A percentile compares a stretch with the other conserved stretches of the same genome.
These are phyloP conservation scores for Cladochytrium replicatum DNA, from an alignment of 192 early-diverging fungal species.

Conservation along the genomic window DNA sequence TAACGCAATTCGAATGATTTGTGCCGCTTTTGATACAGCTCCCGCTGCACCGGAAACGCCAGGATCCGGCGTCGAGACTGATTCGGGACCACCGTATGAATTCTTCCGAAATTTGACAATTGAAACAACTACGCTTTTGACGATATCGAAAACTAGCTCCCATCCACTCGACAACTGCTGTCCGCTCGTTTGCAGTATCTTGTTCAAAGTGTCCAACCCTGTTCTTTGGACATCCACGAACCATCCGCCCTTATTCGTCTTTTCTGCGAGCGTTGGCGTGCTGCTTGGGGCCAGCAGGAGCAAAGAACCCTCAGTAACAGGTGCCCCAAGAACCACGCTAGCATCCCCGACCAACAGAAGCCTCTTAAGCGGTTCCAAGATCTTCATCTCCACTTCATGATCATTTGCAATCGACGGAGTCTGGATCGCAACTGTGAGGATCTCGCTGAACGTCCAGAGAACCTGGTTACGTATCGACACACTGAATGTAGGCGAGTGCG, in stretches of 20 bases:
- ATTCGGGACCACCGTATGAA: conserved; percentile 3
- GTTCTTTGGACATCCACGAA: conserved; percentile 70
- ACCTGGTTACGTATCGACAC: conserved; percentile 62
- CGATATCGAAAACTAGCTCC: conserved; percentile 83
- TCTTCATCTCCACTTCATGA: conserved; percentile 43
- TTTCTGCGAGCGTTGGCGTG: conserved; percentile 2
- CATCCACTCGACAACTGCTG: conserved; percentile 77
- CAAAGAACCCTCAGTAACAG: no score
- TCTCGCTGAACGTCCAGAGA: conserved; percentile 64
- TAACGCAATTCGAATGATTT: conserved; percentile 72
- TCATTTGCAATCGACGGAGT: conserved; percentile 45
- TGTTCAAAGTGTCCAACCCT: conserved; percentile 81
- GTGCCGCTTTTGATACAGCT: conserved; percentile 11
- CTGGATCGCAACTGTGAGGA: conserved; percentile 63
- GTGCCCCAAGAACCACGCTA: no score
- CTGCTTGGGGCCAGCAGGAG: not conserved
- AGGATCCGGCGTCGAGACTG: not conserved
- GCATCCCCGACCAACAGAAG: conserved; percentile 58
- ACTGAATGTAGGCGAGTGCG: conserved; percentile 46
- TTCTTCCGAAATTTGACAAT: no score
- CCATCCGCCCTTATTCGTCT: conserved; percentile 19
- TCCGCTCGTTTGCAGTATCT: conserved; percentile 80
- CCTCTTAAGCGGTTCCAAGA: conserved; percentile 55
- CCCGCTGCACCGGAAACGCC: not conserved
- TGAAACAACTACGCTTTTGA: conserved; percentile 41